Evolutionary conservation across 768 basidiomycete genomes (phyloP), one percentile per base, ranked within the genome.

Genomic region (Agrocybe chaxingu): DNA sequence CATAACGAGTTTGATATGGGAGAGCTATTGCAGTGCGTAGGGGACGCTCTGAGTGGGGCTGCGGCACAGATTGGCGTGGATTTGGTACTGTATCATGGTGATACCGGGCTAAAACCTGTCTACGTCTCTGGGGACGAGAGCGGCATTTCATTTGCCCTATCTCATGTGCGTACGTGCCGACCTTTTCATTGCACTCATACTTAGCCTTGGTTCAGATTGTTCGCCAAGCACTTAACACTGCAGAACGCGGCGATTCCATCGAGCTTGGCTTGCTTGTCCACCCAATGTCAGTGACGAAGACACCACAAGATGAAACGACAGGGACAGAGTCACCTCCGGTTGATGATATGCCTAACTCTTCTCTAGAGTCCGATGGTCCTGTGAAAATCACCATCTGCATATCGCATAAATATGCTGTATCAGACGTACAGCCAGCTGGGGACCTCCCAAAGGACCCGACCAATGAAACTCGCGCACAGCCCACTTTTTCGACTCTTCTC

Each of bases 1-100:
- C 59, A 62, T n/a, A 80, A 81, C 46, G 89, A 93, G 62, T 97
- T 96, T 62, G 94, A 98, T 68, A 82, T 97, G 35, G 94, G 90
- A 18, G 94, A 98, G 65, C 74, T 91, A 70, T 63, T 96, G 57
- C 95, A 97, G 68, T 86, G 81, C 62, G 84, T 93, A 7, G 93
- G 92, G 8, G 94, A 98, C 70, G 82, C 87, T 10, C 67, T 96
- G 52, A 86, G 91, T 61, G 94, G 92, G 9, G 75, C 83, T 37
- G 91, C 91, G 32, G 86, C 92, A 4, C 81, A 89, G 60, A 79
- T 74, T 43, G 89, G 86, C n/a, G 90, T 94, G 31, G 94, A 98
- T 66, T 72, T 98, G 55, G 92, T 96, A 12, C 71, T 97, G 9
- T 95, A 87, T 64, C 93, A 98, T 59, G 89, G 85, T 13, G 93